Conservation (phyloP, 176 grass and related monocot genomes). For the Lolium multiflorum region DNA sequence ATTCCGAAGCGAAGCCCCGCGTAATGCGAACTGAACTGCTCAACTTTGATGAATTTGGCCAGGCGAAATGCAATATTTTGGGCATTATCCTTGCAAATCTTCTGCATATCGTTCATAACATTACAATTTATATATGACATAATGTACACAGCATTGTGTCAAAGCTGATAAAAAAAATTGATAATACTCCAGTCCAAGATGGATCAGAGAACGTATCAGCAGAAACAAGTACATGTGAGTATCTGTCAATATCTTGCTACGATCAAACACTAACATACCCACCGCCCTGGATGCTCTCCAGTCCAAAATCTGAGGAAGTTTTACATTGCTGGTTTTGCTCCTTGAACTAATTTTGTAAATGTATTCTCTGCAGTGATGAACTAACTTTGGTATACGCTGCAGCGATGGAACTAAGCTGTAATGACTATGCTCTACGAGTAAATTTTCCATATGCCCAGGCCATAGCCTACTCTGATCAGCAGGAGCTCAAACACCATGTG, state of each 20-base stretch:
- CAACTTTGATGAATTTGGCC: background rate
- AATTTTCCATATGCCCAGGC: constrained; percentile 88
- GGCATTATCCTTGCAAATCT: background rate
- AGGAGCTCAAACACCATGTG: constrained; percentile 97
- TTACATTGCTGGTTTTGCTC: constrained; percentile 17
- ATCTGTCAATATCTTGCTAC: constrained; percentile 20
- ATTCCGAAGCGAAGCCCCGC: background rate
- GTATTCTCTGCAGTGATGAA: background rate
- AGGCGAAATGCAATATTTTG: background rate
- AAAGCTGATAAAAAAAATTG: background rate
- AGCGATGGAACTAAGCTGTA: constrained; percentile 37
- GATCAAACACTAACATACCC: constrained; percentile 23
- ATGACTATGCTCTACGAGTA: constrained; percentile 48
- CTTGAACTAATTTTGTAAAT: constrained; percentile 16
- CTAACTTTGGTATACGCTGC: constrained; percentile 32
- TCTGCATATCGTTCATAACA: background rate
- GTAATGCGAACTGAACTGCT: background rate
- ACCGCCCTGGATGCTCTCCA: background rate
- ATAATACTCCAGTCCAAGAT: too few relatives aligned
- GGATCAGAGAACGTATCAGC: background rate
- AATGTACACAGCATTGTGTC: background rate
- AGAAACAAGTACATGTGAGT: constrained; percentile 4
- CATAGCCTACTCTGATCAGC: constrained; percentile 87
- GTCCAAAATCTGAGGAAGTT: constrained; percentile 21
- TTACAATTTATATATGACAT: background rate